Base-by-base conservation (phyloP, 1,284 basidiomycete species). In the Dichomitus squalens region DNA sequence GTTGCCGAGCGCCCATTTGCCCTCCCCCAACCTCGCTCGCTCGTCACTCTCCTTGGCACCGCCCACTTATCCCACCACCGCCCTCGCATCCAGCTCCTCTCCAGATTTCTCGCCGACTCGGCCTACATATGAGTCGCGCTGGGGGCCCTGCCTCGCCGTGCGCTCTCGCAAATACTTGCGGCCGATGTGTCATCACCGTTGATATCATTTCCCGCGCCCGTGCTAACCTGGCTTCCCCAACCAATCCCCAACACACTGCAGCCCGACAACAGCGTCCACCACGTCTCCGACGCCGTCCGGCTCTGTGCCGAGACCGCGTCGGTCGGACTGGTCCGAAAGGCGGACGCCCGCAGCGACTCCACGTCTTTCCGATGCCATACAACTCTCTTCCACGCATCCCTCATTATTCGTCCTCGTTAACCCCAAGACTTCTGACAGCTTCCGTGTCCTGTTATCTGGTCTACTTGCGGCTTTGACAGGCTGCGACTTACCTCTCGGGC, bases 181-280 rank as follows among this genome's bases (percentile, higher is more conserved):
- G 38, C 18, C 48, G 12, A 23, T 57, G 47, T 54, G 58, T 58
- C 59, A 61, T 52, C 55, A 55, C 18, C 29, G 25, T 55, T 61
- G 56, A 61, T 58, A 46, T 47, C 40, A 53, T 47, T 46, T 47
- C 23, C 52, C 51, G 52, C 50, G 25, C 46, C 50, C 16, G 34
- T 31, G 29, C 29, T 31, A 31, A 31, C 6, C 29, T 47, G 18
- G 34, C 46, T 57, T 52, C 59, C 59, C 59, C 59, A 60, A 60
- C 58, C 33, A 27, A 40, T 36, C 25, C 21, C 29, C 4, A 6
- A 27, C 14, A 23, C 21, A 23, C n/a, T n/a, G n/a, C 11, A 31
- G 5, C 29, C 29, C 29, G 29, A 31, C 29, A 11, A 5, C 29
- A 11, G 6, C 29, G 29, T n/a, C n/a, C 29, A 31, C 29, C 5